Base-by-base conservation (phyloP, 2,329 filamentous ascomycete species). In the Cladorrhinum sp. region DNA sequence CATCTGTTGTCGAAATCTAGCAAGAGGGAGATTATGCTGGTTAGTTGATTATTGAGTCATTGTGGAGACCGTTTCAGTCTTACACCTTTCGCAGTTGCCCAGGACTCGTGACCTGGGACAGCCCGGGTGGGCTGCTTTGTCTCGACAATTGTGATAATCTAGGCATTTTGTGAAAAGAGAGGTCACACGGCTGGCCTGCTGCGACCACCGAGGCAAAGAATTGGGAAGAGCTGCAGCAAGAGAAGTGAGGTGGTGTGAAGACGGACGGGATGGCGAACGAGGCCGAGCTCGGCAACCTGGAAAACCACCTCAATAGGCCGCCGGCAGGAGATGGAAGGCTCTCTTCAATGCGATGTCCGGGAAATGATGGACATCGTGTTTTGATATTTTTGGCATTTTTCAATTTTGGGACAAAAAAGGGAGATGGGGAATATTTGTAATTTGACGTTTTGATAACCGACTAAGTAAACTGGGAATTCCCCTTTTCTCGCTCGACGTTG, bases 131-230 rank as follows among this genome's bases (percentile, higher is more conserved):
- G 21, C 2, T 54, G 33, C 39, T 55, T 36, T 42, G 33, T 24
- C 33, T 26, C 20, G 33, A 39, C 33, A 39, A 55, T 42, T 55
- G 21, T n/a, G n/a, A 36, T 39, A 21, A 42, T 36, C 20, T 36
- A 30, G 53, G 53, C 53, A 30, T 49, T 51, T 26, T 23, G 23
- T 51, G 49, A 21, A 42, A 12, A 42, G 28, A 36, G 18, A 36
- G 56, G 60, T 62, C 57, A 62, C 57, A 59, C 55, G 55, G 55
- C 55, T 58, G 59, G 57, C 30, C 30, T 56, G 42, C n/a, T 18
- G n/a, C 42, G 3, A 46, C 42, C 55, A 33, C 52, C 58, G 52
- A 53, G 50, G 51, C 52, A 46, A 28, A 53, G 60, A 46, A 26
- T 14, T 26, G 39, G 23, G 18, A 50, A 9, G n/a, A 20, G 42